Evolutionary conservation across 805 yeast genomes (phyloP).

Genomic region (Komagataella ulmi): DNA sequence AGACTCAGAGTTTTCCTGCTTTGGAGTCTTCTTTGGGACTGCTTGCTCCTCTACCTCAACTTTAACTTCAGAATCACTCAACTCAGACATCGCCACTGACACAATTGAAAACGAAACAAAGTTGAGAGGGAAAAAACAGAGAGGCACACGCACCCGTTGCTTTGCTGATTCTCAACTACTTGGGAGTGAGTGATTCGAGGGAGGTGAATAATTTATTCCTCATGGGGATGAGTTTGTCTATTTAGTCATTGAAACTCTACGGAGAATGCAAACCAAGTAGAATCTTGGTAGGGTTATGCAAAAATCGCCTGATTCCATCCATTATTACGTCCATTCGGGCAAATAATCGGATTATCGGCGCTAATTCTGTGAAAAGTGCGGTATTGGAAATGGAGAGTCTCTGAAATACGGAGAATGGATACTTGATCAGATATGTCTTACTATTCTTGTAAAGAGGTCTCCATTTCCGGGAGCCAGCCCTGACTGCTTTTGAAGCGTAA

Average conservation of each 20-base stretch:
- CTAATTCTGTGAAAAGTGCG: not conserved
- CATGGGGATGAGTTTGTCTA: too few species aligned
- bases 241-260: not conserved
- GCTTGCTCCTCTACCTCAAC: not conserved
- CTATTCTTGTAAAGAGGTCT: not conserved
- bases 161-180: not conserved
- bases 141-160: not conserved
- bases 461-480: not conserved
- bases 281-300: not conserved
- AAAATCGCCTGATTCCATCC: not conserved
- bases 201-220: too few species aligned
- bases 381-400: not conserved
- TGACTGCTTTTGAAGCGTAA: not conserved
- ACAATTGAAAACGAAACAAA: not conserved
- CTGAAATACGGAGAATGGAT: not conserved
- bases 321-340: not conserved
- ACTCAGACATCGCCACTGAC: not conserved
- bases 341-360: not conserved
- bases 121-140: not conserved
- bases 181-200: not conserved
- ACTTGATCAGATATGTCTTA: not conserved
- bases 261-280: not conserved
- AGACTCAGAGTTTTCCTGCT: not conserved
- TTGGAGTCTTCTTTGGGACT: not conserved
- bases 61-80: not conserved